Conservation (phyloP, 805 yeast species). For the Suhomyces xylopsoci region DNA sequence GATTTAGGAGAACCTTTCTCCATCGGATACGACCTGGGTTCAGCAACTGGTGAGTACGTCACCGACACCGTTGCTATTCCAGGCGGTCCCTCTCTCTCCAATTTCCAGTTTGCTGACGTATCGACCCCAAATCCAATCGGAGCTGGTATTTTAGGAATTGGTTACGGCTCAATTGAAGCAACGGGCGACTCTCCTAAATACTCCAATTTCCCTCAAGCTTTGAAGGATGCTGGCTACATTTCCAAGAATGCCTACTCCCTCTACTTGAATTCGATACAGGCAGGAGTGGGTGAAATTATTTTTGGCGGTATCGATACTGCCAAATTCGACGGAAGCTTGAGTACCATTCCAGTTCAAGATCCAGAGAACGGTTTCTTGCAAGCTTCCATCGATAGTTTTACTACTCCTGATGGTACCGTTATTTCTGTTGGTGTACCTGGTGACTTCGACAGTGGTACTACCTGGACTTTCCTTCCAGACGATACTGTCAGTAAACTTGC, state of each 20-base stretch:
- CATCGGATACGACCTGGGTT: slow-evolving; percentile 20
- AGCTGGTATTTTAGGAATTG: slow-evolving; percentile 12
- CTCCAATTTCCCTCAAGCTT: slow-evolving; percentile 15
- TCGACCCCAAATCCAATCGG: slow-evolving; percentile 4
- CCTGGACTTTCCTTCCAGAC: slow-evolving; percentile 4
- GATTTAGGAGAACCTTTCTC: not conserved
- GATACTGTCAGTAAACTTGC: not conserved
- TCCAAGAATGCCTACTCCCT: slow-evolving; percentile 22
- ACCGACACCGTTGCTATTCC: slow-evolving; percentile 6
- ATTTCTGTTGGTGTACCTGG: not conserved
- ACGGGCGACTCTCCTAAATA: not conserved
- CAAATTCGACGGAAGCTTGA: slow-evolving; percentile 16
- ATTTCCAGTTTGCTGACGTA: slow-evolving; percentile 9
- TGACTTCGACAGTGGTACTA: slow-evolving; percentile 9
- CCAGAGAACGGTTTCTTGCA: not conserved
- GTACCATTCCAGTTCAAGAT: slow-evolving; percentile 7
- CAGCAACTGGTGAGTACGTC: slow-evolving; percentile 4
- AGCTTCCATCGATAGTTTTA: not conserved
- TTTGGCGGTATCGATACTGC: slow-evolving; percentile 32
- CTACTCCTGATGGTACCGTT: slow-evolving; percentile 9
- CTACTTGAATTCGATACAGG: slow-evolving; percentile 17
- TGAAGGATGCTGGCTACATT: slow-evolving; percentile 27
- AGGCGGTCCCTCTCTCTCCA: slow-evolving; percentile 5
- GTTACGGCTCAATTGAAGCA: not conserved
- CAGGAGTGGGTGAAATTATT: slow-evolving; percentile 19